phyloP scores from a whole-genome alignment of 116 monocot genomes.

The Zostera marina region DNA sequence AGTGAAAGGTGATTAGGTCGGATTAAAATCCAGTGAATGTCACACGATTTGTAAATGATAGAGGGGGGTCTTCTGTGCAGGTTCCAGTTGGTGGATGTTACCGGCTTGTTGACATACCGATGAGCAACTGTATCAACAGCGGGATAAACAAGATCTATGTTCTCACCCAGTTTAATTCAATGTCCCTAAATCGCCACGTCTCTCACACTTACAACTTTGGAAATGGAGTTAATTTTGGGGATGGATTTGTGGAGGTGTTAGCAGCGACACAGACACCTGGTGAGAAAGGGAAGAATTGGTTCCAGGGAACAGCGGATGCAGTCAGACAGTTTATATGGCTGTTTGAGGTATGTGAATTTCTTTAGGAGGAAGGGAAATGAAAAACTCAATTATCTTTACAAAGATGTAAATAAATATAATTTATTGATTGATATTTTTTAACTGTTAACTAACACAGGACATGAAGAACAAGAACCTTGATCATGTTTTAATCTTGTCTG shows the following conservation, averaged over 20 bases:
- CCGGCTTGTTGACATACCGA: slow-evolving; percentile 62
- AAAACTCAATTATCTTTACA: neutral
- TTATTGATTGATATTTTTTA: neutral
- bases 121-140: slow-evolving; percentile 86
- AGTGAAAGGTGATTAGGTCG: too few relatives aligned
- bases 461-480: slow-evolving; percentile 52
- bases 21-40: too few relatives aligned
- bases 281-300: slow-evolving; percentile 77
- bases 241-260: slow-evolving; percentile 77
- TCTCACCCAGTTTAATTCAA: slow-evolving; percentile 66
- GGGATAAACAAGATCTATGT: slow-evolving; percentile 66
- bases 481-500: slow-evolving; percentile 60
- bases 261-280: slow-evolving; percentile 81
- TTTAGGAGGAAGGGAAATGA: neutral
- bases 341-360: slow-evolving; percentile 23
- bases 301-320: slow-evolving; percentile 85
- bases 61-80: slow-evolving; percentile 2
- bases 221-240: slow-evolving; percentile 50
- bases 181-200: slow-evolving; percentile 60
- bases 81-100: slow-evolving; percentile 72
- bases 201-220: slow-evolving; percentile 53
- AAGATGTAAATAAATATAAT: neutral
- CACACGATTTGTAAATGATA: neutral
- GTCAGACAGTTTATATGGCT: slow-evolving; percentile 74
- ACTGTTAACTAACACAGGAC: slow-evolving; percentile 23